These are phyloP conservation scores for Vicia faba DNA, from an alignment of 306 rosid genomes.

Conservation along the genomic window DNA sequence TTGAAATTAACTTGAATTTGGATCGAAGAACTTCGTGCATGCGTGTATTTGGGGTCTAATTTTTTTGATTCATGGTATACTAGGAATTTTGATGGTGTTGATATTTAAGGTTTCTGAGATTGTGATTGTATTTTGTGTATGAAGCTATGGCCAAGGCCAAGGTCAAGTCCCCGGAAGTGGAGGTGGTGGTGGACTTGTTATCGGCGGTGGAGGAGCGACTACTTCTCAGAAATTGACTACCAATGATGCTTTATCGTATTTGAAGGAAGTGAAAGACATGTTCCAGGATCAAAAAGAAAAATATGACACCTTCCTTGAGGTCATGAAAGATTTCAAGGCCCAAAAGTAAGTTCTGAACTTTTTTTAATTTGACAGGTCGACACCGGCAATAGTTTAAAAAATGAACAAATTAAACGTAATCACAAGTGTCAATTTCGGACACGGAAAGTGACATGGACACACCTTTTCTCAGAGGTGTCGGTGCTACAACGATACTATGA, in stretches of 20 bases:
- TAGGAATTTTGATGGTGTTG: slow-evolving; percentile 13
- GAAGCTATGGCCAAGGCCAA: slow-evolving; percentile 63
- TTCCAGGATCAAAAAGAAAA: slow-evolving; percentile 80
- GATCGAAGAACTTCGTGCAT: slow-evolving; percentile 9
- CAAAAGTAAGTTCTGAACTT: slow-evolving; percentile 61
- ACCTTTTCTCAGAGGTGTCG: too few relatives aligned
- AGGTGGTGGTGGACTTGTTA: slow-evolving; percentile 37
- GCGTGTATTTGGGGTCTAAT: background rate
- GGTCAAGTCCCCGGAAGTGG: slow-evolving; percentile 60
- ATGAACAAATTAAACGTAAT: too few relatives aligned
- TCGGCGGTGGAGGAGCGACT: slow-evolving; percentile 53
- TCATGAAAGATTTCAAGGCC: slow-evolving; percentile 96
- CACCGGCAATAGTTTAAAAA: too few relatives aligned
- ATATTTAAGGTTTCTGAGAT: slow-evolving; percentile 31
- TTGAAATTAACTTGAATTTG: slow-evolving; percentile 20
- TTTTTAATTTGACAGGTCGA: background rate
- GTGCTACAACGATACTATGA: background rate
- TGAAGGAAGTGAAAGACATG: slow-evolving; percentile 89
- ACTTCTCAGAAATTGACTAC: slow-evolving; percentile 76
- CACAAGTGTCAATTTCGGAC: too few relatives aligned
- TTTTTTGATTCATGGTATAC: background rate
- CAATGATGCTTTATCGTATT: slow-evolving; percentile 74
- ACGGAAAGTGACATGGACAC: too few relatives aligned
- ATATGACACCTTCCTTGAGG: slow-evolving; percentile 85
- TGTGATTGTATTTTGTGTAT: slow-evolving; percentile 33